Conservation (phyloP, 495 filamentous ascomycete species). For the Cladorrhinum samala region DNA sequence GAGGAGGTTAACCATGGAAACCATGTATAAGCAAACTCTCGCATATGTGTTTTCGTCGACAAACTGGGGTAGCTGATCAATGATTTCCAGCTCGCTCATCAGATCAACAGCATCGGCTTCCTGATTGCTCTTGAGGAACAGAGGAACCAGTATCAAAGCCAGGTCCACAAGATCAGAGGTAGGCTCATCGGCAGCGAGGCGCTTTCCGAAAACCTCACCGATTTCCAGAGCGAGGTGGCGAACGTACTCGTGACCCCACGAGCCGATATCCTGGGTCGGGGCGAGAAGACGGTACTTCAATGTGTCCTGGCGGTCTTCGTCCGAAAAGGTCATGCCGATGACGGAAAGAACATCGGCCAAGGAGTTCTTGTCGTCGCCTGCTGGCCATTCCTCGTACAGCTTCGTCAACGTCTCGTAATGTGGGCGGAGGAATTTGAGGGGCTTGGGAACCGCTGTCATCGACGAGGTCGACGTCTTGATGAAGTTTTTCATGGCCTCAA, state of each 20-base stretch:
- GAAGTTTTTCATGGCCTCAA: slow-evolving; percentile 92
- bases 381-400: slow-evolving; percentile 81
- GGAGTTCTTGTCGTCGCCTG: slow-evolving; percentile 76
- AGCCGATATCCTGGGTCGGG: slow-evolving; percentile 85
- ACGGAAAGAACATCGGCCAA: slow-evolving; percentile 95
- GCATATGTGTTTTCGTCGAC: slow-evolving; percentile 91
- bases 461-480: slow-evolving; percentile 99
- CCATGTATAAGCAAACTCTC: slow-evolving; percentile 94
- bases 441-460: slow-evolving; percentile 98
- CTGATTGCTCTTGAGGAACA: slow-evolving; percentile 94
- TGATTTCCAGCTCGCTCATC: slow-evolving; percentile 93
- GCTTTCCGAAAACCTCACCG: slow-evolving; percentile 82
- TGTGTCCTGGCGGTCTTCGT: slow-evolving; percentile 91
- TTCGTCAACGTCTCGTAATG: slow-evolving; percentile 84
- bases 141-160: slow-evolving; percentile 76
- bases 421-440: slow-evolving; percentile 93
- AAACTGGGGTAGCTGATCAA: slow-evolving; percentile 81
- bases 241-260: slow-evolving; percentile 98
- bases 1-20: slow-evolving; percentile 96
- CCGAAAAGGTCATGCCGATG: slow-evolving; percentile 97
- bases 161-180: slow-evolving; percentile 74
- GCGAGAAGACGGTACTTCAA: slow-evolving; percentile 90
- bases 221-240: slow-evolving; percentile 93
- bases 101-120: slow-evolving; percentile 97
- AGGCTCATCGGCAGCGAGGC: slow-evolving; percentile 52